These are phyloP conservation scores for Chaetothyriales sp. DNA, from an alignment of 2,329 filamentous ascomycete species.

Conservation along the genomic window DNA sequence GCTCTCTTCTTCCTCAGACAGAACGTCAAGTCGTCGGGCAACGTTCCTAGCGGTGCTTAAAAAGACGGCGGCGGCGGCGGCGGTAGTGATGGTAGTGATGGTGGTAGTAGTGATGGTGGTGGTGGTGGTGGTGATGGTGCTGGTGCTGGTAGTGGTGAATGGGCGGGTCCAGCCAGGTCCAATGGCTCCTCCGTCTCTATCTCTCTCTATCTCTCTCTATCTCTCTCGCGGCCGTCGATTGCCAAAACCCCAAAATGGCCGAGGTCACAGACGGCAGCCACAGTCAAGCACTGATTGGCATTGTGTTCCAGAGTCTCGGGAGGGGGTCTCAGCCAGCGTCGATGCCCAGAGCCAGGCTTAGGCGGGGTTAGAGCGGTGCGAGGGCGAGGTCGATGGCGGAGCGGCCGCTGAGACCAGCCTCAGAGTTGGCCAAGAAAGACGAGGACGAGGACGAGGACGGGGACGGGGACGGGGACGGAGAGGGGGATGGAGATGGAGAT, in stretches of 20 bases:
- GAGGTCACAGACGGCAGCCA: neutral
- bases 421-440: neutral
- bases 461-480: too few species aligned
- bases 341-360: neutral
- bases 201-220: neutral
- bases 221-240: neutral
- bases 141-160: too few species aligned
- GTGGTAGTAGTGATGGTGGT: neutral
- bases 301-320: neutral
- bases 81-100: neutral
- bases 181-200: neutral
- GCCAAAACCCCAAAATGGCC: neutral
- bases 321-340: neutral
- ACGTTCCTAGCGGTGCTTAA: too few species aligned
- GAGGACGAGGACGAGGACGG: too few species aligned
- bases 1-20: slow-evolving; percentile 1
- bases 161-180: neutral
- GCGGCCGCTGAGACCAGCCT: neutral
- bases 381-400: neutral
- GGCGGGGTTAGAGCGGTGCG: neutral
- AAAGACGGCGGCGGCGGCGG: too few species aligned
- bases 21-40: neutral
- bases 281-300: neutral
- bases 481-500: too few species aligned
- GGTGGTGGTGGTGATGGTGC: too few species aligned